These are phyloP conservation scores for Xylariales sp. DNA, from an alignment of 2,329 filamentous ascomycete genomes.

Conservation along the genomic window DNA sequence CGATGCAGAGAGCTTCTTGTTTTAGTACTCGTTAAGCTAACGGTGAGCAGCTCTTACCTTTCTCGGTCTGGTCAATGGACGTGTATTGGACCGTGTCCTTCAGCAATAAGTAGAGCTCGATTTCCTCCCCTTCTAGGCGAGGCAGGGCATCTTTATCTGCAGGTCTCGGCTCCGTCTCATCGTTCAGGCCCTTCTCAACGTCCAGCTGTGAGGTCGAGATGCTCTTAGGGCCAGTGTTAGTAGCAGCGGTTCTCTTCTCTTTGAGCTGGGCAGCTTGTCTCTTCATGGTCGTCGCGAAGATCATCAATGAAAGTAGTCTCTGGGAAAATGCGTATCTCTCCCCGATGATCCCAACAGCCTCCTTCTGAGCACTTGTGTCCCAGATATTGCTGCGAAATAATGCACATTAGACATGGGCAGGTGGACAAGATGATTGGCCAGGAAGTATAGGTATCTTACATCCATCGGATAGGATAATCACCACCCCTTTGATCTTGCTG, in stretches of 20 bases:
- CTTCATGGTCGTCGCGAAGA: conserved; percentile 30
- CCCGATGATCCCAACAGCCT: conserved; percentile 51
- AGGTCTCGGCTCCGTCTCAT: conserved; percentile 7
- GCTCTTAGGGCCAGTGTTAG: neutral
- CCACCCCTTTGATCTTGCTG: conserved; percentile 28
- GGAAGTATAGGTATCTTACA: conserved; percentile 41
- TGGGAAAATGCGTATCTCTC: conserved; percentile 64
- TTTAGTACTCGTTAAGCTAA: neutral
- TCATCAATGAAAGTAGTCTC: conserved; percentile 59
- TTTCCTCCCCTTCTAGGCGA: conserved; percentile 9
- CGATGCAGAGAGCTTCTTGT: conserved; percentile 59
- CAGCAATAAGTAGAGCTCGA: conserved; percentile 47
- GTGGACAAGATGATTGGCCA: conserved; percentile 7
- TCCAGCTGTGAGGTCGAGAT: conserved; percentile 9
- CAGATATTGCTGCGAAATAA: conserved; percentile 56
- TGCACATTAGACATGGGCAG: neutral
- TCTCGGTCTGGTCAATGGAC: conserved; percentile 63
- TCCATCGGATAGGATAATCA: conserved; percentile 58
- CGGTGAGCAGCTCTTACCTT: too few relatives aligned
- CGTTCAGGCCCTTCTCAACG: conserved; percentile 16
- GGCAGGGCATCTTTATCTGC: neutral
- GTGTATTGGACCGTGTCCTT: conserved; percentile 73
- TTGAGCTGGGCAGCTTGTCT: neutral
- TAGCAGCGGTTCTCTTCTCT: conserved; percentile 8
- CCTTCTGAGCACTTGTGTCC: conserved; percentile 57